These are phyloP conservation scores for Symbiodinium pilosum DNA, from an alignment of 73 alveolate species.

Conservation along the genomic window DNA sequence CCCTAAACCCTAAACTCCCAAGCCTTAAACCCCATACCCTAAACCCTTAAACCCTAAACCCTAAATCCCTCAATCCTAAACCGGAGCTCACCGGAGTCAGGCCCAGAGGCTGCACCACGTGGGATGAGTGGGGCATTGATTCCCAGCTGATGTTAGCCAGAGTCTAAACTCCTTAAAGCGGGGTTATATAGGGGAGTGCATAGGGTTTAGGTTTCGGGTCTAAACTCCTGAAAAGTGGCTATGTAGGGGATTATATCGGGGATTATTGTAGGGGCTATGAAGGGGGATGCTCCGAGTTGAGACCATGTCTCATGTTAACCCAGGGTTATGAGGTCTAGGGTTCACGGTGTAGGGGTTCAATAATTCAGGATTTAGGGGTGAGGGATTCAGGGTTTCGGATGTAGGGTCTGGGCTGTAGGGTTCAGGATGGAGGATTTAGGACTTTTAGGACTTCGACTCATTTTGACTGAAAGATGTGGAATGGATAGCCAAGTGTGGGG, in stretches of 20 bases:
- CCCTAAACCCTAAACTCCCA: neutral
- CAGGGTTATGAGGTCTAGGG: neutral
- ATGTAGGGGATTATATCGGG: too few species aligned
- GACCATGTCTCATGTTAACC: neutral
- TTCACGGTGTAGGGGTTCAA: too few species aligned
- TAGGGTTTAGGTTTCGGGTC: neutral
- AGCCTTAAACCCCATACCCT: neutral
- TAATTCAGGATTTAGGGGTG: neutral
- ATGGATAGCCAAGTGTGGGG: too few species aligned
- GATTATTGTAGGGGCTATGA: too few species aligned
- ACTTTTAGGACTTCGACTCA: too few species aligned
- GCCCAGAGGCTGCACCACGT: slow-evolving; percentile 61
- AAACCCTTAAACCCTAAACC: neutral
- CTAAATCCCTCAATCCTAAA: neutral
- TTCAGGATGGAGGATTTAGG: too few species aligned
- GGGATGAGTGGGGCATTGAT: slow-evolving; percentile 93
- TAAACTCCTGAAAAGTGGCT: too few species aligned
- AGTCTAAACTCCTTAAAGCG: neutral
- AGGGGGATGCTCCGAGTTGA: too few species aligned
- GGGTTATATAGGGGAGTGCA: neutral
- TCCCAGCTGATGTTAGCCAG: neutral
- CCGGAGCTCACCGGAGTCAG: neutral
- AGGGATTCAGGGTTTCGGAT: neutral
- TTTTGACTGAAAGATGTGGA: too few species aligned
- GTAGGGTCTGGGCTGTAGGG: too few species aligned